phyloP scores from a whole-genome alignment of 208 protist genomes.

The Acanthamoeba rhysodes region DNA sequence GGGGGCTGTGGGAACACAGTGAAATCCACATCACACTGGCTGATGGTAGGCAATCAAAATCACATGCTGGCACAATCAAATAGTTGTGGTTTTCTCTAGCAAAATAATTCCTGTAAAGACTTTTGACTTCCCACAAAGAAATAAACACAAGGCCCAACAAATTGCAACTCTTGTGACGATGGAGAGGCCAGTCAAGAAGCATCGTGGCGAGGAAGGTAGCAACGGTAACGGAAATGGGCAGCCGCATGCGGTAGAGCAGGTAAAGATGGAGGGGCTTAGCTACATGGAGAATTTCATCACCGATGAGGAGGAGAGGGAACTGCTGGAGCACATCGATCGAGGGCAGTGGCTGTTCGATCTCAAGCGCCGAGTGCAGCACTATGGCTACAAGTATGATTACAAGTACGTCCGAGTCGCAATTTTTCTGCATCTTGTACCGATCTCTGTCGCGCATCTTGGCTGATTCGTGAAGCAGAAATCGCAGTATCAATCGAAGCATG shows the following conservation, averaged over 20 bases:
- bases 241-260: neutral
- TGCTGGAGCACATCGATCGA: constrained; percentile 45
- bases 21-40: too few species aligned
- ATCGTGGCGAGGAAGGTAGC: neutral
- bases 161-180: neutral
- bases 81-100: too few species aligned
- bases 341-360: constrained; percentile 43
- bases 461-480: neutral
- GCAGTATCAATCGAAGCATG: neutral
- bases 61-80: too few species aligned
- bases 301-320: neutral
- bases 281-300: constrained; percentile 45
- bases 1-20: too few species aligned
- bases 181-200: constrained; percentile 10
- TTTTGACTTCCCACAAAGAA: too few species aligned
- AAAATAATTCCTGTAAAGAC: too few species aligned
- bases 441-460: neutral
- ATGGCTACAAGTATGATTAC: constrained; percentile 72
- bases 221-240: neutral
- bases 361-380: constrained; percentile 44
- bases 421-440: neutral
- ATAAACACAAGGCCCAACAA: too few species aligned
- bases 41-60: too few species aligned
- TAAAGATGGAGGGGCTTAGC: neutral
- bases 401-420: neutral